Evolutionary conservation across 805 yeast species (phyloP), one percentile per base, ranked within the genome.

Genomic region (Komagataella mondaviorum): DNA sequence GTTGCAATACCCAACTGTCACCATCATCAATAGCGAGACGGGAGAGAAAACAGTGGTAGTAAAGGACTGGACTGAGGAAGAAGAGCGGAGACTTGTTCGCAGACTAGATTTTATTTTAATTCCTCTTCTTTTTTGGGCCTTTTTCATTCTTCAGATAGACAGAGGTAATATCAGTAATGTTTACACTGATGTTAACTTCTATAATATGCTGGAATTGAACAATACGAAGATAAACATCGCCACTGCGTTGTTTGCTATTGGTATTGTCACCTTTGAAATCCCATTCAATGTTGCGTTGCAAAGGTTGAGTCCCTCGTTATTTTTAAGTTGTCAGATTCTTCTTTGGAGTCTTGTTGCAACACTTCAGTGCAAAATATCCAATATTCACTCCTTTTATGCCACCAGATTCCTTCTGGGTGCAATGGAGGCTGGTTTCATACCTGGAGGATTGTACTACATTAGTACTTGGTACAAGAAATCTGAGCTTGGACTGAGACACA

Each of bases 161-260:
- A 62, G 84, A 54, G 72, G 72, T 48, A 79, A 79, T 57, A 63
- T 80, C 48, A 58, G 67, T 4, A 81, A 78, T 55, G 84, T 58
- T 1, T 80, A 10, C 61, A 69, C 83, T 0, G 83, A 76, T 54
- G 5, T 30, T 14, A 30, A 30, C 39, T 30, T 12, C 8, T 30
- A 30, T 14, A 70, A 73, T 51, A 57, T 80, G 55, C 60, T 76
- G 46, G 65, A 59, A 6, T 56, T 80, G 55, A 69, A 56, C 47
- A 66, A 70, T 16, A 57, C 64, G 48, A 73, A 72, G 55, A 72
- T 66, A 58, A 71, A 71, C 52, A 59, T 67, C 20, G 71, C 72
- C 36, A 65, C 70, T 52, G 67, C 74, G 4, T 62, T 72, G 43
- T 66, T 72, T 45, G 66, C 71, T 53, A 66, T 71, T 20, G 62